phyloP scores from a whole-genome alignment of 495 filamentous ascomycete species.

The Opeltia flavorubescens region DNA sequence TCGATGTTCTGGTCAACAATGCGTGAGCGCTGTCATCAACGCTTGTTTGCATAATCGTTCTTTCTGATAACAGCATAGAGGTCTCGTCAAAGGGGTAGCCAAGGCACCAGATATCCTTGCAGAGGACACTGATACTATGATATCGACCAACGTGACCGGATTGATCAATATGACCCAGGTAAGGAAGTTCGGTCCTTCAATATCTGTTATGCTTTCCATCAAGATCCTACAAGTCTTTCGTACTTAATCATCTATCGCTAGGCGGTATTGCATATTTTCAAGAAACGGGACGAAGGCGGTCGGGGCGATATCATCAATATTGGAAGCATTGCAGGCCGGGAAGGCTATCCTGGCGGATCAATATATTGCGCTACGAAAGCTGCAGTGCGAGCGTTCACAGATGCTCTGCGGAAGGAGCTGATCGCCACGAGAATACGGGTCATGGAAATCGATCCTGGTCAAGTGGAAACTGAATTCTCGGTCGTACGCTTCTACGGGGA shows the following conservation, averaged over 20 bases:
- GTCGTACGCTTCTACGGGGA: conserved; percentile 88
- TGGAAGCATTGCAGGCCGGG: conserved; percentile 85
- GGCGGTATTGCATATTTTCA: conserved; percentile 71
- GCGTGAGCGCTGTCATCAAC: conserved; percentile 45
- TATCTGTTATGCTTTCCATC: not conserved
- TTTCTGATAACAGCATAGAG: conserved; percentile 30
- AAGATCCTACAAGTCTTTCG: no score
- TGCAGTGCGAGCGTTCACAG: conserved; percentile 79
- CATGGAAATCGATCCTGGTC: conserved; percentile 88
- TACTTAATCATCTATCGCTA: no score
- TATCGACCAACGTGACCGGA: conserved; percentile 83
- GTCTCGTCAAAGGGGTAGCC: conserved; percentile 76
- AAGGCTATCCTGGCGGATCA: conserved; percentile 75
- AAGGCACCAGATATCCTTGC: conserved; percentile 71
- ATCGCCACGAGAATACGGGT: conserved; percentile 75
- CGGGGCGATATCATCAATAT: conserved; percentile 93
- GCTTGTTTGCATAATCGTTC: not conserved
- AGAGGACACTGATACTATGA: conserved; percentile 78
- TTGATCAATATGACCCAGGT: conserved; percentile 92
- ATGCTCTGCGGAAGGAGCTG: conserved; percentile 76
- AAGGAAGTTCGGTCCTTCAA: no score
- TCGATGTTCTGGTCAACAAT: conserved; percentile 92
- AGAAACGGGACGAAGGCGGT: conserved; percentile 63
- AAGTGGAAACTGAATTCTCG: conserved; percentile 97
- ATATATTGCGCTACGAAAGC: conserved; percentile 98